Conservation (phyloP, 805 yeast genomes). For the Candida insectalens region DNA sequence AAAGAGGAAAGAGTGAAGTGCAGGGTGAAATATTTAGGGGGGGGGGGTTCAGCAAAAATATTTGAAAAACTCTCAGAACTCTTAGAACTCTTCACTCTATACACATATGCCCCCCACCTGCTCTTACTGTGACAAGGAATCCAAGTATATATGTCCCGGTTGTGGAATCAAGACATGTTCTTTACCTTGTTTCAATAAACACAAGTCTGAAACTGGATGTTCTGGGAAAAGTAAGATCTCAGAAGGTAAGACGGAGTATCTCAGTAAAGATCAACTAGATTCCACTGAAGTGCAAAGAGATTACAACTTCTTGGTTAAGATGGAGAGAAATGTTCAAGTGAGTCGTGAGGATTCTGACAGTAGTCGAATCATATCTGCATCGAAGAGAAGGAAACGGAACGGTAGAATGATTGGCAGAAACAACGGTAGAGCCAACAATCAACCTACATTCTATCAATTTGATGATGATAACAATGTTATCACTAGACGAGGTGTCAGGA, state of each 20-base stretch:
- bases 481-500: slow-evolving; percentile 55
- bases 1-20: no score
- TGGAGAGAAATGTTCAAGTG: slow-evolving; percentile 53
- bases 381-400: slow-evolving; percentile 6
- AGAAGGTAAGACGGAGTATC: slow-evolving; percentile 36
- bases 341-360: slow-evolving; percentile 45
- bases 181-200: slow-evolving; percentile 58
- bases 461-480: slow-evolving; percentile 16
- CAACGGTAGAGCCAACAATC: slow-evolving; percentile 46
- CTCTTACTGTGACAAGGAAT: slow-evolving; percentile 28
- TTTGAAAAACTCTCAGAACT: no score
- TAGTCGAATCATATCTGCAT: slow-evolving; percentile 28
- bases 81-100: no score
- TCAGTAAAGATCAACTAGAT: slow-evolving; percentile 37
- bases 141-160: slow-evolving; percentile 75
- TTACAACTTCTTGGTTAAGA: slow-evolving; percentile 57
- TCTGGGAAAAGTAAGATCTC: slow-evolving; percentile 48
- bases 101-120: no score
- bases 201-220: slow-evolving; percentile 55
- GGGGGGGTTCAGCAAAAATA: no score
- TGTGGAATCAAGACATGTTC: slow-evolving; percentile 64
- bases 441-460: slow-evolving; percentile 29
- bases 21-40: no score
- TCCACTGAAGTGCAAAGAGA: slow-evolving; percentile 62
- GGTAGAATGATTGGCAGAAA: slow-evolving; percentile 46